Percentiles rank a stretch among this genome's conserved stretches.
phyloP scores from a whole-genome alignment of 139 green algal genomes.

The Picochlorum sp. region DNA sequence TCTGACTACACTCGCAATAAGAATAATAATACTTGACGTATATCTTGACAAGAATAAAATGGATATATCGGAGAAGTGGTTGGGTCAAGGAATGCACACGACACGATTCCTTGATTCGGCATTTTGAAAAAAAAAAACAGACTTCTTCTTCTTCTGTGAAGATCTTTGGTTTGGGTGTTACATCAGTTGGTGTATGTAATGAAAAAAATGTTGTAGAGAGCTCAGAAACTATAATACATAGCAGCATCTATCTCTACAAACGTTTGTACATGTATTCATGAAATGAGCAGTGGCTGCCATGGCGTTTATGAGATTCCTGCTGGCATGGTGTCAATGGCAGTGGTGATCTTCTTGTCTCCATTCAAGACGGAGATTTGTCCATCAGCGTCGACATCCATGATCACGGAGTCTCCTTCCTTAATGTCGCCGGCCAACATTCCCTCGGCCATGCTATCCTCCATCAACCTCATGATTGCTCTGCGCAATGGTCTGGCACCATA shows the following conservation, averaged over 20 bases:
- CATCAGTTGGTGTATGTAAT: not conserved
- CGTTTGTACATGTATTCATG: not conserved
- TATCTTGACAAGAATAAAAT: too few relatives aligned
- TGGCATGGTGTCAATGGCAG: constrained; percentile 50
- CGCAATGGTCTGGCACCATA: constrained; percentile 97
- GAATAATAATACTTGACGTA: too few relatives aligned
- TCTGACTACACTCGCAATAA: too few relatives aligned
- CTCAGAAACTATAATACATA: not conserved
- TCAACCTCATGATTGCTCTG: constrained; percentile 95
- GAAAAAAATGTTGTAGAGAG: constrained; percentile 8
- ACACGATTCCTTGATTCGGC: too few relatives aligned
- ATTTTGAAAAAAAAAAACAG: too few relatives aligned
- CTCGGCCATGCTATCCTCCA: constrained; percentile 95
- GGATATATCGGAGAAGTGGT: too few relatives aligned
- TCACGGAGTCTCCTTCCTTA: constrained; percentile 86
- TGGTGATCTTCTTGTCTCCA: constrained; percentile 85
- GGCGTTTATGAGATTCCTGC: constrained; percentile 67
- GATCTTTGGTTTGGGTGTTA: too few relatives aligned
- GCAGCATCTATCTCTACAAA: constrained; percentile 1
- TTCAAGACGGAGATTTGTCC: constrained; percentile 82
- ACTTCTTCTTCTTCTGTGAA: too few relatives aligned
- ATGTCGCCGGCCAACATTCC: constrained; percentile 89
- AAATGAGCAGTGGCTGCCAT: not conserved
- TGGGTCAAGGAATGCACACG: too few relatives aligned
- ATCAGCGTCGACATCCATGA: constrained; percentile 90